Evolutionary conservation across 2,329 filamentous ascomycete species (phyloP).

Genomic region (Bipolaris victoriae): DNA sequence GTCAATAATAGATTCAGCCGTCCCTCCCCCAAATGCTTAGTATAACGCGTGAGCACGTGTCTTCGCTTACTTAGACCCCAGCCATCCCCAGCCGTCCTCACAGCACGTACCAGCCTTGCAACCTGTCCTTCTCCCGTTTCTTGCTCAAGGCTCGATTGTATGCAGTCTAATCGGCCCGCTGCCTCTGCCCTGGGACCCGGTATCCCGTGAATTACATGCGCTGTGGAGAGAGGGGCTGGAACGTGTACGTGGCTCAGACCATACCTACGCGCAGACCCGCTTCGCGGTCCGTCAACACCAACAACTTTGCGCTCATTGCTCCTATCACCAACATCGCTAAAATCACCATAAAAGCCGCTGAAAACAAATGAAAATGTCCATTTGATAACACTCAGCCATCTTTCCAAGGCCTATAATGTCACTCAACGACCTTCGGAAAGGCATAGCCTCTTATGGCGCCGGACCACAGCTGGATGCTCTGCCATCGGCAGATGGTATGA

Average conservation of each 20-base stretch:
- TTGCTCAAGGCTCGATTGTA: neutral
- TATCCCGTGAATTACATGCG: neutral
- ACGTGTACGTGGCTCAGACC: neutral
- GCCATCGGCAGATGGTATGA: slow-evolving; percentile 10
- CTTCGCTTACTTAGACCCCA: slow-evolving; percentile 3
- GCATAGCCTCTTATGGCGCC: slow-evolving; percentile 8
- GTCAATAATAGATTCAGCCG: neutral
- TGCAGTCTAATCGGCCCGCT: neutral
- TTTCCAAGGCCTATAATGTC: slow-evolving; percentile 6
- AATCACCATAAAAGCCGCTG: neutral
- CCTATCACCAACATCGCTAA: neutral
- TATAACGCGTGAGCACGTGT: slow-evolving; percentile 12
- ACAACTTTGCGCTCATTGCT: neutral
- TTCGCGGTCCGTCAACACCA: slow-evolving; percentile 4
- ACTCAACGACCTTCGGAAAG: slow-evolving; percentile 4
- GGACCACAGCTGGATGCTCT: slow-evolving; percentile 9
- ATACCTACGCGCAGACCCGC: slow-evolving; percentile 2
- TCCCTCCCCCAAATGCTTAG: neutral
- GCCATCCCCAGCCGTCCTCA: neutral
- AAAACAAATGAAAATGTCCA: neutral
- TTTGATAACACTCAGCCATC: neutral
- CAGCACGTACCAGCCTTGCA: slow-evolving; percentile 1
- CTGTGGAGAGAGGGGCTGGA: neutral
- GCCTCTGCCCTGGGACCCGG: neutral
- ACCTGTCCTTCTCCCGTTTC: slow-evolving; percentile 2